Evolutionary conservation across 1,284 basidiomycete species (phyloP), one percentile per base, ranked within the genome.

Genomic region (Sphaerobolus stellatus): DNA sequence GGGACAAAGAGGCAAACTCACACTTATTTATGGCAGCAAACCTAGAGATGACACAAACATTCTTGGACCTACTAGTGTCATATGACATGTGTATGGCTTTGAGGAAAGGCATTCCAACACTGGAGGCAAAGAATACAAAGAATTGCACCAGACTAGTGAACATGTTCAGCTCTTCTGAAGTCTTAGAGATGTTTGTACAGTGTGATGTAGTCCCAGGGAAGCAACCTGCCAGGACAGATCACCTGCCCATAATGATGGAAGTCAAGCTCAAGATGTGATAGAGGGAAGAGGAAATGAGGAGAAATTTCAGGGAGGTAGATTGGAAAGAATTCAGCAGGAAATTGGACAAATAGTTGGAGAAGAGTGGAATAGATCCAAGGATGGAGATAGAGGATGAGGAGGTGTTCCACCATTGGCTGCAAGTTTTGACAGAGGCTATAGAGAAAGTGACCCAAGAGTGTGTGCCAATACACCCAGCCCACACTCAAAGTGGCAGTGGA

Each of bases 1-100:
- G 77, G 78, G 75, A 79, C 4, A 67, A 71, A 5, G 52, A 59
- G 0, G 20, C 54, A 0, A 77, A 81, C 55, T 4, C 49, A 0
- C 73, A 72, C 25, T 68, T 77, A 0, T 71, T 77, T 56, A 71
- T 65, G 1, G 24, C 46, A 0, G n/a, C 14, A 3, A 50, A 53
- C 16, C 48, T 65, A 1, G 45, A 54, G 0, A 44, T 38, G 0
- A 65, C 67, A 0, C 56, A 67, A 25, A 18, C 41, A 0, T 60
- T 74, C 0, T 33, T 71, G 9, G 48, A 62, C 36, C n/a, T 62
- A 0, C 5, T 67, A 3, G 47, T 56, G n/a, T n/a, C n/a, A n/a
- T n/a, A n/a, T 41, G 59, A 58, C 11, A 55, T 74, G n/a, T 24
- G 57, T 2, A 65, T 67, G 64, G 53, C 61, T 0, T 66, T 74